phyloP scores from a whole-genome alignment of 352 stramenopile species.

The Phytopythium vexans region DNA sequence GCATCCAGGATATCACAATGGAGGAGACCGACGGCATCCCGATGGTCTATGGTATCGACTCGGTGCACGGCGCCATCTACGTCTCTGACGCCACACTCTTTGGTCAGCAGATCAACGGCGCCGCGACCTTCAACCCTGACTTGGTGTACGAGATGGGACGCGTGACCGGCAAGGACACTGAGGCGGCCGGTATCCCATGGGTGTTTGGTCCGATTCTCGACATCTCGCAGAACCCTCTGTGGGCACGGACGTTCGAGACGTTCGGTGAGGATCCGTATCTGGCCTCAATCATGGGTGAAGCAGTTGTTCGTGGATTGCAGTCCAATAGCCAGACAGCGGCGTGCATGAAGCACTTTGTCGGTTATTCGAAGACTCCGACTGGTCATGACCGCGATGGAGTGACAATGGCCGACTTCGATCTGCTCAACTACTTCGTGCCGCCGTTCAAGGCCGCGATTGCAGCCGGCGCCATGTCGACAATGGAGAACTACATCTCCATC shows the following conservation, averaged over 20 bases:
- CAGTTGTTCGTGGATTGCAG: conserved; percentile 80
- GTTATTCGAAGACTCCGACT: conserved; percentile 72
- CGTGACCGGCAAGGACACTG: conserved; percentile 81
- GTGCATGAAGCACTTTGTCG: conserved; percentile 89
- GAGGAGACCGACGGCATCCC: conserved; percentile 54
- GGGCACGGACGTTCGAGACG: conserved; percentile 89
- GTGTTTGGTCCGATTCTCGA: conserved; percentile 87
- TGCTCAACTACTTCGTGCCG: conserved; percentile 82
- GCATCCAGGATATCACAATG: conserved; percentile 77
- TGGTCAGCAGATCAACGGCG: conserved; percentile 87
- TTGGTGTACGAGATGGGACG: conserved; percentile 64
- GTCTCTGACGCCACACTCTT: conserved; percentile 78
- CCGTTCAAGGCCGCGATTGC: conserved; percentile 74
- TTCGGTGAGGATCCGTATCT: conserved; percentile 91
- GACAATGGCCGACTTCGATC: conserved; percentile 58
- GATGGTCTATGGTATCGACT: conserved; percentile 89
- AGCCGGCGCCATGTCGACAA: conserved; percentile 77
- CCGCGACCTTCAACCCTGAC: conserved; percentile 84
- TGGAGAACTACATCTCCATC: conserved; percentile 93
- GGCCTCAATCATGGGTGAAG: conserved; percentile 61
- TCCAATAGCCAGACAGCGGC: conserved; percentile 57
- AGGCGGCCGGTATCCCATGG: conserved; percentile 86
- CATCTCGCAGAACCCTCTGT: conserved; percentile 82
- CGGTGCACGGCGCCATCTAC: conserved; percentile 90
- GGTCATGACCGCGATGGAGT: conserved; percentile 83